Evolutionary conservation across 2,329 filamentous ascomycete genomes (phyloP).

Genomic region (Colletotrichum sidae): DNA sequence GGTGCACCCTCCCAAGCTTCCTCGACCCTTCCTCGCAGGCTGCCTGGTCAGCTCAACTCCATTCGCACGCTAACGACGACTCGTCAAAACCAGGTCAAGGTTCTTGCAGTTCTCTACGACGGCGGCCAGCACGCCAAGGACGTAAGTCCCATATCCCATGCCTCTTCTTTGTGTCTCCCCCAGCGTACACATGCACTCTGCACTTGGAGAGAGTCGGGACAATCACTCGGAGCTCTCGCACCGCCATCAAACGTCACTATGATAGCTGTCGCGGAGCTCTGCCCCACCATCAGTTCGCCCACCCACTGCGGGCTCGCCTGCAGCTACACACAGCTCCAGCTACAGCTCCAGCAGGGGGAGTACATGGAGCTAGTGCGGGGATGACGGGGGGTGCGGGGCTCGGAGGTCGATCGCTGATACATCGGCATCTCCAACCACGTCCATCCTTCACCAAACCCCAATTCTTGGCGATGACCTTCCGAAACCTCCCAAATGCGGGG

Average conservation of each 20-base stretch:
- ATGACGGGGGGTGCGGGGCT: slow-evolving; percentile 36
- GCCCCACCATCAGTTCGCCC: slow-evolving; percentile 24
- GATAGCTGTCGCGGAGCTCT: slow-evolving; percentile 29
- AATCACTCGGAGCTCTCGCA: background rate
- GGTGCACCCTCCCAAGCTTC: slow-evolving; percentile 20
- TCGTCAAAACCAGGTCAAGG: slow-evolving; percentile 79
- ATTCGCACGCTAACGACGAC: slow-evolving; percentile 67
- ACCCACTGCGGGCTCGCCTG: slow-evolving; percentile 17
- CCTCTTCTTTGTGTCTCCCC: background rate
- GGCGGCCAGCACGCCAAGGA: slow-evolving; percentile 89
- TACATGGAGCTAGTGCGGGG: slow-evolving; percentile 30
- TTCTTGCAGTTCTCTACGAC: slow-evolving; percentile 94
- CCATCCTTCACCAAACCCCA: slow-evolving; percentile 1
- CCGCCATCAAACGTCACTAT: slow-evolving; percentile 29
- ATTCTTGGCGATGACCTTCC: slow-evolving; percentile 19
- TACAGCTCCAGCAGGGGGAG: too few species aligned
- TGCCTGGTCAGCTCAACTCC: slow-evolving; percentile 56
- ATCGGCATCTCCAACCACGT: slow-evolving; percentile 28
- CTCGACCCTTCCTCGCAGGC: slow-evolving; percentile 55
- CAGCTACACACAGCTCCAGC: background rate
- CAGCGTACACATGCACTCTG: background rate
- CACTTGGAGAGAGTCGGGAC: too few species aligned
- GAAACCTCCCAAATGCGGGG: slow-evolving; percentile 35
- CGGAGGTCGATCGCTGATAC: slow-evolving; percentile 38
- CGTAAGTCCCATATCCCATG: slow-evolving; percentile 59